phyloP scores from a whole-genome alignment of 306 rosid species.

The Quercus glauca region DNA sequence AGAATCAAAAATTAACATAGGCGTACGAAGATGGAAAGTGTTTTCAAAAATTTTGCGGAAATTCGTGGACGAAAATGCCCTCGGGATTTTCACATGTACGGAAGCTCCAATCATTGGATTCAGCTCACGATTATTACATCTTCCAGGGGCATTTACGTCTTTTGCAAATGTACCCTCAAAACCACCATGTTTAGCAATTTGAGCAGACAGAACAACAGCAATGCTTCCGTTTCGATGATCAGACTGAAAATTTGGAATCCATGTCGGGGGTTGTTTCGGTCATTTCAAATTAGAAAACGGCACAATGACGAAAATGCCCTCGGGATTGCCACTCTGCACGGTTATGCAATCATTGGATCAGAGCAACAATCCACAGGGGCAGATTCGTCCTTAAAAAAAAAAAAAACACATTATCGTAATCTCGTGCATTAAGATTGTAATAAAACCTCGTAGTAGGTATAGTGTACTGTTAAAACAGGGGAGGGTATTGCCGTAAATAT shows the following conservation, averaged over 20 bases:
- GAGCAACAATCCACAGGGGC: slow-evolving; percentile 12
- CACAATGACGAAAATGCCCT: slow-evolving; percentile 46
- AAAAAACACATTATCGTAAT: neutral
- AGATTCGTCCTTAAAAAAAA: neutral
- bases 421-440: too few species aligned
- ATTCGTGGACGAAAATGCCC: slow-evolving; percentile 73
- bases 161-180: neutral
- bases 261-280: neutral
- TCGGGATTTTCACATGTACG: slow-evolving; percentile 77
- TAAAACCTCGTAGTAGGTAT: neutral
- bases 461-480: neutral
- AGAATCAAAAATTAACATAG: slow-evolving; percentile 30
- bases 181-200: slow-evolving; percentile 18
- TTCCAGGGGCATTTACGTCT: slow-evolving; percentile 46
- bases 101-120: slow-evolving; percentile 51
- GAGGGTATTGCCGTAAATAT: neutral
- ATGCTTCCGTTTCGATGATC: neutral
- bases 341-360: slow-evolving; percentile 38
- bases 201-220: slow-evolving; percentile 19
- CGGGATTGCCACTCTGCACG: slow-evolving; percentile 4
- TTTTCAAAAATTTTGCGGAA: slow-evolving; percentile 38
- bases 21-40: slow-evolving; percentile 54
- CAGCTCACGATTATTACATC: slow-evolving; percentile 3
- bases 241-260: neutral
- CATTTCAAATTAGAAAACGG: neutral